Base-by-base conservation (phyloP, 176 grass and related monocot genomes). In the Bromus sterilis region DNA sequence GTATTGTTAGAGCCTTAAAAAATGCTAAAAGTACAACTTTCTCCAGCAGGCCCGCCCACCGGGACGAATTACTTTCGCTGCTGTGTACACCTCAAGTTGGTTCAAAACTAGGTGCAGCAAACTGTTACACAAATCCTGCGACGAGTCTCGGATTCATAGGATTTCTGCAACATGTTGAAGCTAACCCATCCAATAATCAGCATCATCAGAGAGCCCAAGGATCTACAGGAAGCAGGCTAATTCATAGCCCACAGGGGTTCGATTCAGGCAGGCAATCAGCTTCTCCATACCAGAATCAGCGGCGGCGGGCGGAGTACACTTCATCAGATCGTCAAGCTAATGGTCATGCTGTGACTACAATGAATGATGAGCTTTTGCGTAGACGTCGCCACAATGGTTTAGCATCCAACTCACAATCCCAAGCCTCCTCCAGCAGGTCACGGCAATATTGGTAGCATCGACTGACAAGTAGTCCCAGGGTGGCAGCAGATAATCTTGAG, bases 61-160 rank as follows among this genome's bases (percentile, higher is more conserved):
- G 80, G 20, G 85, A 81, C 8, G 64, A 71, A 43, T 51, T 94
- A 60, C 67, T 91, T 60, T 31, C 7, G 11, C 56, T 94, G 53
- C 66, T 94, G 46, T 91, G 79, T 74, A 87, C 88, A 24, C 86
- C 77, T 80, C 48, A 56, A 62, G 86, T 91, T 78, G 14, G 71
- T 66, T 84, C 66, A 55, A 73, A 81, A 78, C 86, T 91, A 23
- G 78, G 76, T 63, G 70, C 21, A 75, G n/a, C n/a, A n/a, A n/a
- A n/a, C n/a, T n/a, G n/a, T n/a, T n/a, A n/a, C n/a, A n/a, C n/a
- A n/a, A n/a, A n/a, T n/a, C n/a, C n/a, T n/a, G n/a, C n/a, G n/a
- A n/a, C n/a, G n/a, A n/a, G n/a, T n/a, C n/a, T n/a, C n/a, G n/a
- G n/a, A n/a, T n/a, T n/a, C n/a, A n/a, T n/a, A n/a, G n/a, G n/a